Conservation (phyloP, 2,329 filamentous ascomycete species). For the Xylariaceae sp. region DNA sequence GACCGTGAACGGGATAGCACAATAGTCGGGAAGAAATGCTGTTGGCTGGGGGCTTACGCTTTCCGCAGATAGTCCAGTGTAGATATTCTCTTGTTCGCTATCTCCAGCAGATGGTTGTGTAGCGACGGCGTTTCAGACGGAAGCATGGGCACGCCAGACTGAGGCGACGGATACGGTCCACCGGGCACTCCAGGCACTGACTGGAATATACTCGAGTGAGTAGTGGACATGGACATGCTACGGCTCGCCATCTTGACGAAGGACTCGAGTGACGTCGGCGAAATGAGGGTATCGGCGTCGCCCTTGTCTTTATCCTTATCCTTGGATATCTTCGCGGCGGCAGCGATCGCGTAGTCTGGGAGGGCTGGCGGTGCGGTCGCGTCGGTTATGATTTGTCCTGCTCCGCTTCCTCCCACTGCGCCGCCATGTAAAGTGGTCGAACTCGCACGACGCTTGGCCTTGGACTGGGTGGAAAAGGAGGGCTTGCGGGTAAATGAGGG, state of each 20-base stretch:
- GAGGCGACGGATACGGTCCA: constrained; percentile 25
- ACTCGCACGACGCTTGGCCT: constrained; percentile 38
- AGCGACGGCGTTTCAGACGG: constrained; percentile 45
- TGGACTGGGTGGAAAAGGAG: constrained; percentile 42
- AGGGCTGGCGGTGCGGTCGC: constrained; percentile 47
- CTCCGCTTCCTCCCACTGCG: constrained; percentile 32
- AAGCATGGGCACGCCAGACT: constrained; percentile 29
- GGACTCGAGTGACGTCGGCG: constrained; percentile 35
- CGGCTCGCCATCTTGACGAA: constrained; percentile 43
- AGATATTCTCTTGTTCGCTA: constrained; percentile 86
- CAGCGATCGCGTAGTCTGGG: constrained; percentile 49
- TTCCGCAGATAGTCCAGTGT: constrained; percentile 90
- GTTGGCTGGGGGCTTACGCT: constrained; percentile 55
- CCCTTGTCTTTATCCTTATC: constrained; percentile 10
- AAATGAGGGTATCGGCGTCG: constrained; percentile 29
- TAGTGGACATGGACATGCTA: constrained; percentile 30
- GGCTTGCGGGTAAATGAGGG: constrained; percentile 50
- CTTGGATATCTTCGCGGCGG: constrained; percentile 38
- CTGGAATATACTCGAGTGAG: constrained; percentile 13
- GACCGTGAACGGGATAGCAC: not conserved
- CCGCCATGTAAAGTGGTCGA: constrained; percentile 36
- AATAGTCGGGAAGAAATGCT: not conserved
- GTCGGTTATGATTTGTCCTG: constrained; percentile 36
- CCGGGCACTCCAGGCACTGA: constrained; percentile 28
- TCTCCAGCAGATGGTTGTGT: constrained; percentile 69